Evolutionary conservation across 2,329 filamentous ascomycete genomes (phyloP), one percentile per base, ranked within the genome.

Genomic region (Ophiostoma montium): DNA sequence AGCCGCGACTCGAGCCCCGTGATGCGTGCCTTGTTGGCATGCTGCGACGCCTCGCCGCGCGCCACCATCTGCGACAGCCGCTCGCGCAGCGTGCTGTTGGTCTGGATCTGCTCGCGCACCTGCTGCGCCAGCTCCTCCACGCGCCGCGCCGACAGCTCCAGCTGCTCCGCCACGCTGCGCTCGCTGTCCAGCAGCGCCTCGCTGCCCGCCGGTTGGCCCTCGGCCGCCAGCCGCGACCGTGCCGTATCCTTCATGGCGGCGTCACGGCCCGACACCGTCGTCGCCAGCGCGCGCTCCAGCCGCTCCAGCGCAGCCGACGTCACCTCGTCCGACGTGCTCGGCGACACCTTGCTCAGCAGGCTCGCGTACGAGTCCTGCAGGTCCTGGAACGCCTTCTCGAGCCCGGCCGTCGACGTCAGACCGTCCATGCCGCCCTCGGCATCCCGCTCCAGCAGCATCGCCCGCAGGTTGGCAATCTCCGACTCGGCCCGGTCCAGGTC

Each of bases 401-500:
- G 71, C 5, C 84, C 82, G 42, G 80, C 74, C 0, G 85, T 86
- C 11, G 81, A 81, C 15, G 78, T 75, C 33, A 75, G 71, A 1
- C 54, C 33, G n/a, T 18, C 35, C 44, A 43, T 35, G 35, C 35
- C 42, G 16, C 31, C 32, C 74, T 74, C 42, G 79, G 89, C 87
- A 59, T 95, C 88, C 57, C 89, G 84, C 62, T 94, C 86, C 53
- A 81, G 71, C 18, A 96, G 74, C 23, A 96, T 70, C 31, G 71
- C 76, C 39, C 86, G 80, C 36, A 98, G 74, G n/a, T 85, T 85
- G 36, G 78, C 71, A 30, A 94, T 94, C 67, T 98, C 92, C 62
- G 92, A 85, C 64, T 95, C 87, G 23, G 92, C 89, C 54, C 89
- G 85, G 64, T 96, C 92, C 38, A 98, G 77, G 61, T 96, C 90